phyloP scores from a whole-genome alignment of 371 early-diverging fungal genomes.

The Mortierella sp. region DNA sequence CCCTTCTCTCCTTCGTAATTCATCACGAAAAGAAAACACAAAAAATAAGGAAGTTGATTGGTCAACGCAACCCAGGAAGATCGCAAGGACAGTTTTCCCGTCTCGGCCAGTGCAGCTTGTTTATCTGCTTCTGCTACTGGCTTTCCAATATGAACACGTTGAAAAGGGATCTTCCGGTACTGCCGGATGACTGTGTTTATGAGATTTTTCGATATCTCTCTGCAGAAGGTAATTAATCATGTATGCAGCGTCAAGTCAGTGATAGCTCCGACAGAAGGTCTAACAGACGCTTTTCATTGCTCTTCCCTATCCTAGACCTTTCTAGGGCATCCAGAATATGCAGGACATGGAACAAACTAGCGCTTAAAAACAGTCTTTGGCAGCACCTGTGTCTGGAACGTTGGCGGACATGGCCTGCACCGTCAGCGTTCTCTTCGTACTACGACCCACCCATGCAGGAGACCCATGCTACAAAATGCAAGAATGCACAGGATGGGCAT shows the following conservation, averaged over 20 bases:
- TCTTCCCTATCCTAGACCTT: slow-evolving; percentile 19
- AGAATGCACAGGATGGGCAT: neutral
- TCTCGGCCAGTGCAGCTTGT: too few relatives aligned
- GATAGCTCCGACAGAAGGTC: too few relatives aligned
- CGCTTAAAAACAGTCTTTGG: slow-evolving; percentile 44
- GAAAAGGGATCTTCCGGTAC: too few relatives aligned
- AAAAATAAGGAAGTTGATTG: too few relatives aligned
- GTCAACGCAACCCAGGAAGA: too few relatives aligned
- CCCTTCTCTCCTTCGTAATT: too few relatives aligned
- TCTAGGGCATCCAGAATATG: slow-evolving; percentile 25
- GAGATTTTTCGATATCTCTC: slow-evolving; percentile 43
- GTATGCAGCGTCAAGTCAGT: neutral
- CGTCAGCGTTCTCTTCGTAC: slow-evolving; percentile 17
- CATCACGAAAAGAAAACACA: too few relatives aligned
- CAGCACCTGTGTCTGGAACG: slow-evolving; percentile 39
- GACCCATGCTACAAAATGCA: neutral
- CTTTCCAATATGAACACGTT: too few relatives aligned
- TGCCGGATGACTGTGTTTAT: slow-evolving; percentile 48
- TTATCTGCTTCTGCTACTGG: too few relatives aligned
- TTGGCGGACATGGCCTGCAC: slow-evolving; percentile 48
- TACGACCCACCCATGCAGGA: slow-evolving; percentile 2
- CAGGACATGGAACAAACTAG: slow-evolving; percentile 30
- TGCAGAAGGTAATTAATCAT: slow-evolving; percentile 26
- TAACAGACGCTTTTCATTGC: neutral
- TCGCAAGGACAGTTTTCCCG: too few relatives aligned